A percentile compares a stretch with the other conserved stretches of the same genome.
phyloP scores from a whole-genome alignment of 257 asterid species.

The Scutellaria baicalensis region DNA sequence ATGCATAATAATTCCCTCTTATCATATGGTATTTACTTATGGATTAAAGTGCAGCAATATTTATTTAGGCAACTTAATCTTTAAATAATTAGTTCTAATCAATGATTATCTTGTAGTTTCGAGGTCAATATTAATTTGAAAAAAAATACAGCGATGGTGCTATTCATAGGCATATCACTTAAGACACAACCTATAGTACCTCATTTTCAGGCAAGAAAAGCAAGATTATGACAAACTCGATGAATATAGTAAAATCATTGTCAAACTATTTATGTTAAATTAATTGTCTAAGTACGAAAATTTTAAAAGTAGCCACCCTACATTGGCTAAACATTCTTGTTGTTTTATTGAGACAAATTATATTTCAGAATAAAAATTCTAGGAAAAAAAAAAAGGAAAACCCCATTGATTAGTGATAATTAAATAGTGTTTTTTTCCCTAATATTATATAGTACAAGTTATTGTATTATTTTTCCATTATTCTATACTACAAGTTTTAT shows the following conservation, averaged over 20 bases:
- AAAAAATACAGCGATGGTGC: too few relatives aligned
- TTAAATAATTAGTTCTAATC: background rate
- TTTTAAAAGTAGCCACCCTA: constrained; percentile 12
- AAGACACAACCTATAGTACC: background rate
- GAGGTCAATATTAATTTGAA: background rate
- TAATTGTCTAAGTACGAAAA: background rate
- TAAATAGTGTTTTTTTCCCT: too few relatives aligned
- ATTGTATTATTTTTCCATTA: too few relatives aligned
- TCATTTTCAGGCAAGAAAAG: constrained; percentile 18
- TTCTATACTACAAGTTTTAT: too few relatives aligned
- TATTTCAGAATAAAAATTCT: too few relatives aligned
- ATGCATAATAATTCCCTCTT: background rate
- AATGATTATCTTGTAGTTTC: background rate
- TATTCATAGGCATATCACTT: too few relatives aligned
- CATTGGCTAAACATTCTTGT: background rate
- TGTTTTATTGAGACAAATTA: background rate
- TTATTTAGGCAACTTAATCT: background rate
- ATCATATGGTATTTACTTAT: too few relatives aligned
- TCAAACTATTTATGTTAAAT: constrained; percentile 1
- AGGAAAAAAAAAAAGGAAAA: too few relatives aligned
- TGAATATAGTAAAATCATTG: background rate
- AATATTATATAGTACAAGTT: too few relatives aligned
- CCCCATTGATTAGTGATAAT: too few relatives aligned
- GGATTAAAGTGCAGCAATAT: too few relatives aligned
- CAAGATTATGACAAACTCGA: constrained; percentile 11